phyloP scores from a whole-genome alignment of 116 monocot species.

The Iris pallida region DNA sequence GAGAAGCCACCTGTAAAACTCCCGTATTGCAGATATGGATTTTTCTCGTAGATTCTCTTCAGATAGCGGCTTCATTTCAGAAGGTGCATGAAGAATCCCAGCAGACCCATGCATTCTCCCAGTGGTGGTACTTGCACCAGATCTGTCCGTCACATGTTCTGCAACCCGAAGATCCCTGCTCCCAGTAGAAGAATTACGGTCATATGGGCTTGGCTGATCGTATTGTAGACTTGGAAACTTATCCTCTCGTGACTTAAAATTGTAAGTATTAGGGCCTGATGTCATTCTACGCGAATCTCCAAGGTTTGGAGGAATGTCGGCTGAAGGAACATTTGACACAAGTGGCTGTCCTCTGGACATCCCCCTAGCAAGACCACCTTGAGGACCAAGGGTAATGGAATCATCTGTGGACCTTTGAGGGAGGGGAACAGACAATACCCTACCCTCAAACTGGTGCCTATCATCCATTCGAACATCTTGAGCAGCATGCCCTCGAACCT shows the following conservation, averaged over 20 bases:
- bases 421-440: slow-evolving; percentile 36
- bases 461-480: slow-evolving; percentile 63
- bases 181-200: slow-evolving; percentile 13
- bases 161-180: slow-evolving; percentile 13
- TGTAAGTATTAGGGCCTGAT: slow-evolving; percentile 32
- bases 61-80: slow-evolving; percentile 26
- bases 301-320: slow-evolving; percentile 17
- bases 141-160: slow-evolving; percentile 25
- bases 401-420: slow-evolving; percentile 42
- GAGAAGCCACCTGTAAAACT: slow-evolving; percentile 58
- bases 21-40: slow-evolving; percentile 55
- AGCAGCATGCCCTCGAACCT: slow-evolving; percentile 22
- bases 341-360: slow-evolving; percentile 70
- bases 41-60: slow-evolving; percentile 46
- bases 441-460: slow-evolving; percentile 38
- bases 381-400: slow-evolving; percentile 67
- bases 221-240: slow-evolving; percentile 12
- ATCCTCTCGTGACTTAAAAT: slow-evolving; percentile 32
- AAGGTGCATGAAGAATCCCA: slow-evolving; percentile 4
- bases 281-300: slow-evolving; percentile 20
- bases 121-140: slow-evolving; percentile 7
- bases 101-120: slow-evolving; percentile 12
- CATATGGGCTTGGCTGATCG: slow-evolving; percentile 17
- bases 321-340: slow-evolving; percentile 12
- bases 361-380: slow-evolving; percentile 67